Conservation (phyloP, 2,329 filamentous ascomycete species). For the Cryphonectria parasitica region DNA sequence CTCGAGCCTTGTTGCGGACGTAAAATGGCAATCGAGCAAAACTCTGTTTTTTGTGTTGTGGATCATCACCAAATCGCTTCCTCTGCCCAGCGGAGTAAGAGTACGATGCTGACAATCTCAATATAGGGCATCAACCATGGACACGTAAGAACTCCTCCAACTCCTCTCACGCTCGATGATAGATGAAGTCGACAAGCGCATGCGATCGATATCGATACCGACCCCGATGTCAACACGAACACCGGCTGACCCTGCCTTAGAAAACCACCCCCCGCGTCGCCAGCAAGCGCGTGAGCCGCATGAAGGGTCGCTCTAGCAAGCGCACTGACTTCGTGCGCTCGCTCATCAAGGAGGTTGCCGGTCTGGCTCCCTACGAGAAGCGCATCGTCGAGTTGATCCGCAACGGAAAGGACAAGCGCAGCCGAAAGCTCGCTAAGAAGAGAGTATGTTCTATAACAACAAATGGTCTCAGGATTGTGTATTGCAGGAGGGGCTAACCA, state of each 20-base stretch:
- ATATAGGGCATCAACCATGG: not conserved
- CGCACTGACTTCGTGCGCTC: constrained; percentile 95
- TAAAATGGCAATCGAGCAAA: not conserved
- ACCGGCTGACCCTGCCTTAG: constrained; percentile 9
- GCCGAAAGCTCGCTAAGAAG: constrained; percentile 99
- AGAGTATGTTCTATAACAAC: constrained; percentile 64
- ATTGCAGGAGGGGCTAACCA: constrained; percentile 32
- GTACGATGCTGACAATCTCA: not conserved
- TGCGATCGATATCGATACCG: constrained; percentile 1
- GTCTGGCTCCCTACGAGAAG: constrained; percentile 94
- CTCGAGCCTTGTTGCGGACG: not conserved
- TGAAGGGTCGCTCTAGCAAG: constrained; percentile 64
- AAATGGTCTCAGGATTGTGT: constrained; percentile 7
- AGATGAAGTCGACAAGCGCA: not conserved
- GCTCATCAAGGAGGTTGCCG: constrained; percentile 97
- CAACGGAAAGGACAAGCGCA: constrained; percentile 99
- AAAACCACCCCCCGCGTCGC: constrained; percentile 13
- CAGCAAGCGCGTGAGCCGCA: constrained; percentile 14
- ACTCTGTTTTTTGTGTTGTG: constrained; percentile 1
- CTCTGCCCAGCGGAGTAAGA: not conserved
- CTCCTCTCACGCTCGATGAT: not conserved
- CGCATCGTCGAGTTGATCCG: constrained; percentile 98
- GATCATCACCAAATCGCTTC: not conserved
- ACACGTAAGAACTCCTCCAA: not conserved
- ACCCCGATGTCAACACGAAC: not conserved